Evolutionary conservation across 805 yeast genomes (phyloP).

Genomic region (Ogataea neopini): DNA sequence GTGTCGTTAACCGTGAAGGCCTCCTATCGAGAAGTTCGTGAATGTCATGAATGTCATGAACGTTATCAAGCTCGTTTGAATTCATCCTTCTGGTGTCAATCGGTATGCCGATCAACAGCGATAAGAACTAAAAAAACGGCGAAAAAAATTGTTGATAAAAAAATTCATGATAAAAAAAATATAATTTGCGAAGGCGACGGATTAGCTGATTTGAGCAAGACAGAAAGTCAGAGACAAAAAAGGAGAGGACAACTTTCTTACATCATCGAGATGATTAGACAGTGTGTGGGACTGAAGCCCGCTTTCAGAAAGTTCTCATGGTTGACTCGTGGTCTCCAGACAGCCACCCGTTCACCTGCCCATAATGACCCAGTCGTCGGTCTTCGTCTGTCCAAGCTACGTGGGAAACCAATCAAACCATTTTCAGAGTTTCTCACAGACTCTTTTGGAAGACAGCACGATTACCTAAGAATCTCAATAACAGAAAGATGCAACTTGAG

Average conservation of each 20-base stretch:
- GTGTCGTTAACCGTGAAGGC: slow-evolving; percentile 36
- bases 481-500: slow-evolving; percentile 52
- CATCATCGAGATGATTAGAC: too few relatives aligned
- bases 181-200: too few relatives aligned
- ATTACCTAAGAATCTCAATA: slow-evolving; percentile 50
- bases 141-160: background rate
- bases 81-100: too few relatives aligned
- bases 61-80: background rate
- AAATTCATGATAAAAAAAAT: background rate
- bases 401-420: slow-evolving; percentile 24
- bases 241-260: too few relatives aligned
- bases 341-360: too few relatives aligned
- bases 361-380: too few relatives aligned
- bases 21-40: slow-evolving; percentile 23
- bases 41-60: background rate
- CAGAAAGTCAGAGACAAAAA: too few relatives aligned
- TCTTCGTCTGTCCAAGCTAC: slow-evolving; percentile 16
- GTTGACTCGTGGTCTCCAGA: too few relatives aligned
- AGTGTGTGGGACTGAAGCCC: too few relatives aligned
- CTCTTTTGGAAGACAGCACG: slow-evolving; percentile 45
- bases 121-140: background rate
- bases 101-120: background rate
- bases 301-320: too few relatives aligned
- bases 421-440: slow-evolving; percentile 47
- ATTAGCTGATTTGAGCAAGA: too few relatives aligned